Evolutionary conservation across 1,139 yeast genomes (phyloP), one percentile per base, ranked within the genome.

Genomic region (Kodamaea derodonti): DNA sequence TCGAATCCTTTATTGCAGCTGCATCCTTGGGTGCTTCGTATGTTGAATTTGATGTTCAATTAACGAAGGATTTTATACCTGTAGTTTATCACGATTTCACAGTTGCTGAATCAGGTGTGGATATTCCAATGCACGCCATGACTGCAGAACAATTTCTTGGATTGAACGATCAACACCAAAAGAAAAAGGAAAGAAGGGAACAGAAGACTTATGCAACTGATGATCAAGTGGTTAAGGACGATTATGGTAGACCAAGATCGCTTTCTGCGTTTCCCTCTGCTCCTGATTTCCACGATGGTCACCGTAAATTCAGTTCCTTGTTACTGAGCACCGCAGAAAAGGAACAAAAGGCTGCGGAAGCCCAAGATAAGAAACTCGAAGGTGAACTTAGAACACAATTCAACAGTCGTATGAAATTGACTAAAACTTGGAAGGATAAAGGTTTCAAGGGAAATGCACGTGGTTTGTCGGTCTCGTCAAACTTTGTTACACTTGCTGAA

Each of bases 61-160:
- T 92, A 46, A 92, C 98, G n/a, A 88, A 88, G 53, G 97, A 92
- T 58, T 71, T 71, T 45, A 80, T 87, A 10, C 97, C 97, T 1
- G 97, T 92, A 10, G 84, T 92, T 26, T 92, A 92, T 53, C 98
- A 92, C 56, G 98, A 92, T 58, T 92, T 92, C 54, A 61, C 88
- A 20, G 97, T 92, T 29, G 95, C 97, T 2, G 97, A 92, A 56
- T 81, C 95, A 3, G 98, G 98, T 10, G 88, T 86, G 35, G 98
- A 92, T 62, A 83, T 90, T 34, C 97, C 97, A 3, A 90, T 92
- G 95, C 96, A 90, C 59, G 78, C 84, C 15, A 66, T 92, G 50
- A 90, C 97, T 0, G 69, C 83, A 22, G 97, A 92, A 54, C 97
- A 92, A 56, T 92, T 92, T 49, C 63, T 88, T 58, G 78, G 80